These are phyloP conservation scores for Rhynchosporium graminicola DNA, from an alignment of 2,329 filamentous ascomycete species.

Conservation along the genomic window DNA sequence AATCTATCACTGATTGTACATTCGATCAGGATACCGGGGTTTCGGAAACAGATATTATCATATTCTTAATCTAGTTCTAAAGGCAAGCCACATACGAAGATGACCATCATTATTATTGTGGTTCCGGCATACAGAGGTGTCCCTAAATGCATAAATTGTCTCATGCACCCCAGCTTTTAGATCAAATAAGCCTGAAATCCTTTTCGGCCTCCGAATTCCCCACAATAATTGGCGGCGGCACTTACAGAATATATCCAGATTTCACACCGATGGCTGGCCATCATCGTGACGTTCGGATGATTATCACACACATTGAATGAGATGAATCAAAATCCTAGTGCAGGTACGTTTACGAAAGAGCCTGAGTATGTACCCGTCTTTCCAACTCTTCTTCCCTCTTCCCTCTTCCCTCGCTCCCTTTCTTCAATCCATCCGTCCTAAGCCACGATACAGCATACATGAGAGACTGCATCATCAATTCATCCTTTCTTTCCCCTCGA, in stretches of 20 bases:
- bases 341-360: background rate
- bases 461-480: background rate
- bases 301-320: background rate
- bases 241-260: background rate
- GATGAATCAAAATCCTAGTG: too few relatives aligned
- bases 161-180: conserved; percentile 10
- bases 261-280: background rate
- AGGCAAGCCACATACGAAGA: background rate
- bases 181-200: background rate
- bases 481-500: background rate
- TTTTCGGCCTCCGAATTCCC: background rate
- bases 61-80: conserved; percentile 1
- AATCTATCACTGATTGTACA: background rate
- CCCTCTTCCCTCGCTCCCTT: too few relatives aligned
- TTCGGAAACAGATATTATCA: background rate
- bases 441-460: background rate
- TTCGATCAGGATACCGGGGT: background rate
- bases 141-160: conserved; percentile 1
- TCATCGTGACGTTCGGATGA: background rate
- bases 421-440: background rate
- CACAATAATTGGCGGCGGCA: background rate
- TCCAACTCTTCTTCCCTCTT: background rate
- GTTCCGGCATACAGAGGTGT: background rate
- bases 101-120: background rate
- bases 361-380: background rate